Base-by-base conservation (phyloP, 192 early-diverging fungal genomes). In the Linnemannia hyalina region DNA sequence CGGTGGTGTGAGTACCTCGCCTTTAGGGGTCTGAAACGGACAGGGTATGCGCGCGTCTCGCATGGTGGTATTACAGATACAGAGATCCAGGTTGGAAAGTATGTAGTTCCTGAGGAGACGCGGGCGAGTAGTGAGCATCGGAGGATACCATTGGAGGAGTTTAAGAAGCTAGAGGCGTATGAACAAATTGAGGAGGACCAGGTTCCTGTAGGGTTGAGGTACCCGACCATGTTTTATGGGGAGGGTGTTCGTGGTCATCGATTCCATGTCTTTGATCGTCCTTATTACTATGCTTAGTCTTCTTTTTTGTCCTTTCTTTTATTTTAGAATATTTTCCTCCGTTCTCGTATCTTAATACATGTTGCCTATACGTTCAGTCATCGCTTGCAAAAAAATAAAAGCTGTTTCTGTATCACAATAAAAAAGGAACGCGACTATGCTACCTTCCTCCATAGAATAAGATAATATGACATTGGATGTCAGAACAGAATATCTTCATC, bases 1-100 rank as follows among this genome's bases (percentile, higher is more conserved):
- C 92, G 95, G 68, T 95, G 95, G 95, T 95, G 95, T 82, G 89
- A 95, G 88, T 95, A 95, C 83, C 90, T 95, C 38, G 94, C 91
- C 68, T 95, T 91, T 86, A 92, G 95, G 75, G 94, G 94, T 20
- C 65, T 95, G 68, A 90, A 92, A 82, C 91, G 94, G 72, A 81
- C 89, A 35, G 94, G 89, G 32, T 95, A 95, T 76, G 95, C 95
- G 20, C 92, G 95, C 55, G 80, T 95, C 35, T 92, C 92, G 65
- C 95, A 94, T 73, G 95, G 95, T n/a, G 91, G 90, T 15, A 94
- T 95, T 78, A 95, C 95, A 4, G 95, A 95, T 76, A 95, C 95
- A 11, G 95, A 95, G 90, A 94, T 95, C 73, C 95, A 95, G 84
- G 88, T 88, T 40, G 95, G 92, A 57, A 95, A 95, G 88, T 95